phyloP scores from a whole-genome alignment of 805 yeast species.

The Kazachstania kunashirensis region DNA sequence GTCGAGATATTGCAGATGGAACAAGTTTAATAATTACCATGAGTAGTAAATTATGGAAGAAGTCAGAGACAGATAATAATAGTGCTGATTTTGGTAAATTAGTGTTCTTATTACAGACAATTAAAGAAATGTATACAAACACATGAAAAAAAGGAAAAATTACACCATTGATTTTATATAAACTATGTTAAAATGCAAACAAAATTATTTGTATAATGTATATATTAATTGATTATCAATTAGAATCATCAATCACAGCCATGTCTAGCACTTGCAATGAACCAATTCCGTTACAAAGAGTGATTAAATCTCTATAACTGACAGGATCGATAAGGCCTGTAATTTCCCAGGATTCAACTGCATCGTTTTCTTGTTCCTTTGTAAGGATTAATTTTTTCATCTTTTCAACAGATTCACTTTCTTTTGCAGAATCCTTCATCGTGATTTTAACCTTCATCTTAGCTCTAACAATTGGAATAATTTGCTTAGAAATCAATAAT shows the following conservation, averaged over 20 bases:
- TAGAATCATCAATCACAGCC: constrained; percentile 62
- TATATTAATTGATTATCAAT: constrained; percentile 3
- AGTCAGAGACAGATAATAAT: constrained; percentile 16
- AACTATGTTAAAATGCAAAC: neutral
- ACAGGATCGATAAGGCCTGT: constrained; percentile 79
- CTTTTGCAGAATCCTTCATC: constrained; percentile 38
- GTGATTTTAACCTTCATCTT: constrained; percentile 77
- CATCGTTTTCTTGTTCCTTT: constrained; percentile 27
- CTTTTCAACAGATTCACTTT: constrained; percentile 32
- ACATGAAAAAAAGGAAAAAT: neutral
- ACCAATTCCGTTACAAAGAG: constrained; percentile 49
- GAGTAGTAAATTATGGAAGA: constrained; percentile 40
- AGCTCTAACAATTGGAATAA: constrained; percentile 90
- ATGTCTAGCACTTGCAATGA: constrained; percentile 75
- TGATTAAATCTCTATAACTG: constrained; percentile 60
- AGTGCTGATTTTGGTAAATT: constrained; percentile 36
- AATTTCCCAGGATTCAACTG: constrained; percentile 41
- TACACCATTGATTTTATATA: neutral
- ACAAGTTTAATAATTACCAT: constrained; percentile 32
- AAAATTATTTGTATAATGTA: neutral
- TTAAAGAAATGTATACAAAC: constrained; percentile 20
- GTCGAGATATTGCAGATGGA: constrained; percentile 6
- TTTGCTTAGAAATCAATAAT: constrained; percentile 61
- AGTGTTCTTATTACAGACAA: constrained; percentile 34
- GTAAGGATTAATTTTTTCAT: constrained; percentile 34